Percentiles rank a stretch among this genome's conserved stretches.
phyloP scores from a whole-genome alignment of 345 rosid genomes.

The Eucalyptus sideroxylon region DNA sequence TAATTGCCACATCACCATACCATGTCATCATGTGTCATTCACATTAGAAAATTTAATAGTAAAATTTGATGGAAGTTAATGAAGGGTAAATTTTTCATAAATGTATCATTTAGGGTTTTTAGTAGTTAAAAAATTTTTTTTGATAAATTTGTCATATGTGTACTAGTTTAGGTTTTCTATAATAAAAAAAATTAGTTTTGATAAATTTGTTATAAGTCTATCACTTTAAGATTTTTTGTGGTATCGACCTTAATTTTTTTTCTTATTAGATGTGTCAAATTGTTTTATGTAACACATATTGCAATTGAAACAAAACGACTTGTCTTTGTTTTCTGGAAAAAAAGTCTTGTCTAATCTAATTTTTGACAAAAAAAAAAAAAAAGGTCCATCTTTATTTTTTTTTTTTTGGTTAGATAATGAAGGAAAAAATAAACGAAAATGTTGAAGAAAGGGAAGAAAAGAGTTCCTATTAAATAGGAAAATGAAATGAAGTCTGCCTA shows the following conservation, averaged over 20 bases:
- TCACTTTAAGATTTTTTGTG: accelerated
- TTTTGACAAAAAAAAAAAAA: background rate
- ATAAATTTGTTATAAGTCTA: accelerated
- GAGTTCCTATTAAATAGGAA: background rate
- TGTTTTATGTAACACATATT: background rate
- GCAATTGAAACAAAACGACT: background rate
- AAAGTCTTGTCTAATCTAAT: background rate
- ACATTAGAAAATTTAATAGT: no score
- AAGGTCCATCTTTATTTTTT: background rate
- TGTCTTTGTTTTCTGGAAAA: background rate
- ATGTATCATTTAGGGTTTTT: no score
- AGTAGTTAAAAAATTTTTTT: no score
- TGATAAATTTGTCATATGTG: accelerated
- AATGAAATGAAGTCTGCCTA: background rate
- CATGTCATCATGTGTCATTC: no score
- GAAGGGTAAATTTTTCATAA: no score
- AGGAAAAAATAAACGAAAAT: background rate
- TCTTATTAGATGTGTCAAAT: background rate
- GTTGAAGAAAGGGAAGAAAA: background rate
- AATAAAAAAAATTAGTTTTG: accelerated
- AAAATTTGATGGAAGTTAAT: no score
- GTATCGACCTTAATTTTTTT: background rate
- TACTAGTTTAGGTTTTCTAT: no score
- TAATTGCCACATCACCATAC: no score
- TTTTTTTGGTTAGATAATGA: background rate